Conservation (phyloP, 495 filamentous ascomycete genomes). For the Glutinoglossum americanum region DNA sequence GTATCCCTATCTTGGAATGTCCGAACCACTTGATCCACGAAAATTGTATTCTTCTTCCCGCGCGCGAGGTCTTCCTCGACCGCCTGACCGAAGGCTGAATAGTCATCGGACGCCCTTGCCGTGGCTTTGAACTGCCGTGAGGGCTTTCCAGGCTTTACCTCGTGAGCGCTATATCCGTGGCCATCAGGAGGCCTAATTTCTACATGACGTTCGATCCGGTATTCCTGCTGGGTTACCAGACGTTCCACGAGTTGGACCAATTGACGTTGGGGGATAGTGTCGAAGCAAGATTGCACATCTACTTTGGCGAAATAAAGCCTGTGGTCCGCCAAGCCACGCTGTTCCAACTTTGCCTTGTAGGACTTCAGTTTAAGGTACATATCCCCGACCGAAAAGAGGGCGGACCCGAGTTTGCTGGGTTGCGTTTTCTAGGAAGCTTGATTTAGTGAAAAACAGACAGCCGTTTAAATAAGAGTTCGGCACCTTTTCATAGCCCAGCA, state of each 20-base stretch:
- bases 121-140: constrained; percentile 41
- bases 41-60: constrained; percentile 44
- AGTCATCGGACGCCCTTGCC: constrained; percentile 29
- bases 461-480: constrained; percentile 1
- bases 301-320: constrained; percentile 71
- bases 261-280: constrained; percentile 70
- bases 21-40: constrained; percentile 39
- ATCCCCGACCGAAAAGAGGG: constrained; percentile 62
- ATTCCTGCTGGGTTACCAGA: constrained; percentile 41
- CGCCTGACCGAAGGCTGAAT: constrained; percentile 30
- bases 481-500: constrained; percentile 61
- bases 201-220: constrained; percentile 51
- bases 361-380: constrained; percentile 52
- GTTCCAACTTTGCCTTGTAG: constrained; percentile 33
- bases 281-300: constrained; percentile 82
- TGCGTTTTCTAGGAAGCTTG: constrained; percentile 21
- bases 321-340: constrained; percentile 9
- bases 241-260: constrained; percentile 43
- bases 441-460: neutral
- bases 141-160: constrained; percentile 20
- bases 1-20: constrained; percentile 29
- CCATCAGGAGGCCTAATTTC: constrained; percentile 35
- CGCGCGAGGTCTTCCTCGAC: constrained; percentile 24
- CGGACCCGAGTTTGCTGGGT: constrained; percentile 42
- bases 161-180: constrained; percentile 7